A percentile compares a stretch with the other conserved stretches of the same genome.
Evolutionary conservation across 768 basidiomycete species (phyloP).

Genomic region (Russula virescens): DNA sequence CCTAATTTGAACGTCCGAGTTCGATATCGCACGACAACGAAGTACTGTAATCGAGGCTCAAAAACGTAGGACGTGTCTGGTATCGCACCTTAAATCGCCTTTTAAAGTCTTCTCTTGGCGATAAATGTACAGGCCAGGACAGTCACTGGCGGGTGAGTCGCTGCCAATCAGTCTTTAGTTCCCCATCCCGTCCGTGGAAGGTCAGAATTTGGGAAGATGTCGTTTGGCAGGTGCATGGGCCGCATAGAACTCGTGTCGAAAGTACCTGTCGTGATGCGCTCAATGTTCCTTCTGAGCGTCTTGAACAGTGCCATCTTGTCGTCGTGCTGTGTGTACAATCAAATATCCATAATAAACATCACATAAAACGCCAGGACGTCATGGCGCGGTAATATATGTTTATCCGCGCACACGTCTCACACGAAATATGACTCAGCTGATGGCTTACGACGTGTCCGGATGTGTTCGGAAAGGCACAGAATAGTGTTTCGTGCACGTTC

Average conservation of each 20-base stretch:
- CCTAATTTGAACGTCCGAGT: too few relatives aligned
- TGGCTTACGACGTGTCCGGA: slow-evolving; percentile 70
- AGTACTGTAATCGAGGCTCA: too few relatives aligned
- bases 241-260: slow-evolving; percentile 13
- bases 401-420: background rate
- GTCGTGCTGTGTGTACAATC: background rate
- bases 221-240: background rate
- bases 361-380: background rate
- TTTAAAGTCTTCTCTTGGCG: too few relatives aligned
- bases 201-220: too few relatives aligned
- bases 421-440: slow-evolving; percentile 42
- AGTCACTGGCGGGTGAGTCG: too few relatives aligned
- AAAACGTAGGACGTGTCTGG: too few relatives aligned
- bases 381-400: background rate
- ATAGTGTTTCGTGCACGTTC: slow-evolving; percentile 54
- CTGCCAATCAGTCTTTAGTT: too few relatives aligned
- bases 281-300: background rate
- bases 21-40: too few relatives aligned
- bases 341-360: background rate
- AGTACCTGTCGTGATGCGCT: slow-evolving; percentile 3
- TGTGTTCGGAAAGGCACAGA: slow-evolving; percentile 73
- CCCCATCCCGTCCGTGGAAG: too few relatives aligned
- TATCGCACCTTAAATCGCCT: too few relatives aligned
- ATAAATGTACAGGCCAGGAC: too few relatives aligned
- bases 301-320: slow-evolving; percentile 19